Evolutionary conservation across 139 green algal genomes (phyloP).

Genomic region (Chloropicon primus): DNA sequence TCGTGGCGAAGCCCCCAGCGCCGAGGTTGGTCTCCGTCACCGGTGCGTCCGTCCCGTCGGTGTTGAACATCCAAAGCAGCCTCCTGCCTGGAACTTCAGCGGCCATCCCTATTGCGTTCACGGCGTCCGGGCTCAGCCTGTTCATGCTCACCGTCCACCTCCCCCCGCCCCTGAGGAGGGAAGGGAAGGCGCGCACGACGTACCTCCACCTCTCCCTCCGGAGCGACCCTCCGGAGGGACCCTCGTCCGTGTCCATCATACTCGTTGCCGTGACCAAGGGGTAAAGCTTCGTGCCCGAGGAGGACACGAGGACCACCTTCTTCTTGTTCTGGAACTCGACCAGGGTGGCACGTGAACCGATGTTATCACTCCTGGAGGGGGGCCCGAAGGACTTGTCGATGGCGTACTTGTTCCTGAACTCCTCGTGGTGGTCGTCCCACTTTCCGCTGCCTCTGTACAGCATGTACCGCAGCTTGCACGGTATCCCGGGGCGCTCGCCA

Average conservation of each 20-base stretch:
- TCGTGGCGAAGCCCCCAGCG: background rate
- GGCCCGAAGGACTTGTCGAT: background rate
- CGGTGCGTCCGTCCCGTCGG: background rate
- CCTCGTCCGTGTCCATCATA: no score
- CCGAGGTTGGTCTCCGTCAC: background rate
- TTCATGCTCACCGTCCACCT: background rate
- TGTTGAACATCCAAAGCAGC: background rate
- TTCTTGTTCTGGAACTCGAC: background rate
- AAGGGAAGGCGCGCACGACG: background rate
- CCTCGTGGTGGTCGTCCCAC: background rate
- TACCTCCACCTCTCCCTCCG: background rate
- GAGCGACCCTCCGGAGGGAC: no score
- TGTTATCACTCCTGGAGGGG: no score
- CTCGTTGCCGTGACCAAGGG: background rate
- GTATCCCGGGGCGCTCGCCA: no score
- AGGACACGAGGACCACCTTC: background rate
- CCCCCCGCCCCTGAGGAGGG: background rate
- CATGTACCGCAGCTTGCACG: background rate
- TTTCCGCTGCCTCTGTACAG: background rate
- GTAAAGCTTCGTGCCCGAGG: background rate
- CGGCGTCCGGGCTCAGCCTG: background rate
- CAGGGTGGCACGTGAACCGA: background rate
- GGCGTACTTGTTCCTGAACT: background rate
- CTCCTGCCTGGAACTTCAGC: background rate
- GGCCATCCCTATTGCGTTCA: background rate